Percentiles rank a stretch among this genome's conserved stretches.
Evolutionary conservation across 768 basidiomycete species (phyloP).

Genomic region (Podaxis carcinomalis): DNA sequence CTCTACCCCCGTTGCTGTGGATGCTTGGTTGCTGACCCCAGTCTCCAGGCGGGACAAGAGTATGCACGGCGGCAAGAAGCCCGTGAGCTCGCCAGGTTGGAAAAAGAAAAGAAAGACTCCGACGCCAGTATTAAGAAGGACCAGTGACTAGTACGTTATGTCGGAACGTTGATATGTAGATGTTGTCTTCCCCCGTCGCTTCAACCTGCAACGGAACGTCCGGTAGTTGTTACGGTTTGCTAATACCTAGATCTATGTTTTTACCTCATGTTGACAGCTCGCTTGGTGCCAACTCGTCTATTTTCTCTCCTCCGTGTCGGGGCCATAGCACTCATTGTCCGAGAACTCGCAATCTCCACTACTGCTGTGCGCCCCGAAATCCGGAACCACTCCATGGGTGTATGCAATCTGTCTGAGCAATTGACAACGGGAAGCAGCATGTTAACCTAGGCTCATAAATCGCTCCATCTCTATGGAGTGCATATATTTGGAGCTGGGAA

Average conservation of each 20-base stretch:
- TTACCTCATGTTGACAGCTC: not conserved
- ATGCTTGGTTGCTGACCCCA: slow-evolving; percentile 1
- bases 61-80: slow-evolving; percentile 67
- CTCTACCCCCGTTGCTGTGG: not conserved
- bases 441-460: not conserved
- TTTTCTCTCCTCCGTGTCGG: slow-evolving; percentile 9
- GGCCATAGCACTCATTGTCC: not conserved
- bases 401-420: not conserved
- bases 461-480: not conserved
- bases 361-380: not conserved
- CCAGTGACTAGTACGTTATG: slow-evolving; percentile 23
- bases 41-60: slow-evolving; percentile 74
- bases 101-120: slow-evolving; percentile 23
- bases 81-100: slow-evolving; percentile 28
- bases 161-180: not conserved
- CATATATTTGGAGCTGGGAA: too few relatives aligned
- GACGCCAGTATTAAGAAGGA: slow-evolving; percentile 33
- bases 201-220: not conserved
- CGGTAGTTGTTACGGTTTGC: not conserved
- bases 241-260: not conserved
- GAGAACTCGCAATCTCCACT: slow-evolving; percentile 9
- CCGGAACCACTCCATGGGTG: not conserved
- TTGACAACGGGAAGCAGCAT: not conserved
- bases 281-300: not conserved
- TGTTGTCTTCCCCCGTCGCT: not conserved